phyloP scores from a whole-genome alignment of 2,329 filamentous ascomycete species.

The Endoconidiophora polonica region DNA sequence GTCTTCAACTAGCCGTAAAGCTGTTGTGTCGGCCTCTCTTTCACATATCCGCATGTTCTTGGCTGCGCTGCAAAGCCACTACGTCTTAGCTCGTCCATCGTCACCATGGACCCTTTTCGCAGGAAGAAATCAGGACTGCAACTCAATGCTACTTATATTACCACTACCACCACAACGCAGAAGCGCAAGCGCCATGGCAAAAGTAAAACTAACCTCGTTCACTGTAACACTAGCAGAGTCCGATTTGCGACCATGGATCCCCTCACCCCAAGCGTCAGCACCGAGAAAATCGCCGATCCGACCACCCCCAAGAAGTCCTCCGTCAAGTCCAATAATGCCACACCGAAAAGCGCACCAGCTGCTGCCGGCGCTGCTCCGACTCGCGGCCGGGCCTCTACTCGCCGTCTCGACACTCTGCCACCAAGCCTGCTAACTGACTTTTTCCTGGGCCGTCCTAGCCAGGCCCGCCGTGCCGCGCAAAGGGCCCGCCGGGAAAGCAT shows the following conservation, averaged over 20 bases:
- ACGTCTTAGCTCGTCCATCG: not conserved
- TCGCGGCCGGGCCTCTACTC: conserved; percentile 23
- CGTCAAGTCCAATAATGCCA: conserved; percentile 14
- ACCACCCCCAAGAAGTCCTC: conserved; percentile 6
- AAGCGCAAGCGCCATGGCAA: not conserved
- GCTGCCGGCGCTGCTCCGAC: conserved; percentile 15
- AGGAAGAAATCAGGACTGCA: not conserved
- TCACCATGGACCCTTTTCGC: not conserved
- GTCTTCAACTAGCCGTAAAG: too few species aligned
- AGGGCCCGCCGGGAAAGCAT: conserved; percentile 38
- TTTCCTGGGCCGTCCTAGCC: conserved; percentile 37
- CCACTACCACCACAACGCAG: not conserved
- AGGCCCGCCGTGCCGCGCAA: conserved; percentile 36
- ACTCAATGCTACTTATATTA: too few species aligned
- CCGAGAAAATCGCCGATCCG: conserved; percentile 10
- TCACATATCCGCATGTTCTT: too few species aligned
- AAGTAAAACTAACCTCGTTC: conserved; percentile 1
- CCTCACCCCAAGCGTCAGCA: conserved; percentile 7
- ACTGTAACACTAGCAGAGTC: conserved; percentile 1
- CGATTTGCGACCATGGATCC: conserved; percentile 8
- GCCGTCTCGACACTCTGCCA: conserved; percentile 26
- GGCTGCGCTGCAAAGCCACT: too few species aligned
- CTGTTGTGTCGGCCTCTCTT: too few species aligned
- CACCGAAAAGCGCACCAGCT: conserved; percentile 28
- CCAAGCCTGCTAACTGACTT: conserved; percentile 38